Evolutionary conservation across 2,329 filamentous ascomycete species (phyloP).

Genomic region (Berkeleyomyces rouxiae): DNA sequence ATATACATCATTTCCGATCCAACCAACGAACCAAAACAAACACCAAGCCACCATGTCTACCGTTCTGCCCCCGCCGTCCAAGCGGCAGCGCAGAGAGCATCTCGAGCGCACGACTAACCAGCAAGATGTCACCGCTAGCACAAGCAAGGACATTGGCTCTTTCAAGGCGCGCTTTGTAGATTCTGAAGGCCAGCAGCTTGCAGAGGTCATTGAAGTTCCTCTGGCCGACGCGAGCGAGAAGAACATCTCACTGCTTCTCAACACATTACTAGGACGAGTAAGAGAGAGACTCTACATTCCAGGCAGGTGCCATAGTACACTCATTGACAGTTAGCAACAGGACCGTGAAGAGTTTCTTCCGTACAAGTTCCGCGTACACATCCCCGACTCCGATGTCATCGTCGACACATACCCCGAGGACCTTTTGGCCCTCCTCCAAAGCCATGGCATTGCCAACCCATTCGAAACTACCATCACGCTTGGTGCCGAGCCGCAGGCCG

Average conservation of each 20-base stretch:
- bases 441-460: constrained; percentile 40
- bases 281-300: constrained; percentile 15
- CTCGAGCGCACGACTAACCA: constrained; percentile 56
- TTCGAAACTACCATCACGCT: constrained; percentile 40
- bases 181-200: constrained; percentile 53
- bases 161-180: constrained; percentile 81
- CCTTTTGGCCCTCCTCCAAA: constrained; percentile 35
- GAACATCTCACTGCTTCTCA: constrained; percentile 75
- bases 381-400: constrained; percentile 35
- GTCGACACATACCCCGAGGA: constrained; percentile 40
- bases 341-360: constrained; percentile 43
- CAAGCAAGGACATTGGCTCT: constrained; percentile 54
- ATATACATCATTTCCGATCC: neutral
- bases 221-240: constrained; percentile 74
- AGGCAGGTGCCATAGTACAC: no score
- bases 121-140: constrained; percentile 53
- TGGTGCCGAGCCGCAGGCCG: constrained; percentile 62
- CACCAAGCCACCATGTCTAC: constrained; percentile 48
- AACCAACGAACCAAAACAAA: neutral
- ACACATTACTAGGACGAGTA: constrained; percentile 66
- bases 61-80: constrained; percentile 66
- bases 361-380: constrained; percentile 43
- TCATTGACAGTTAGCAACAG: constrained; percentile 17
- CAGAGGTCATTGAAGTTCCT: constrained; percentile 56
- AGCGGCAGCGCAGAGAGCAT: constrained; percentile 65